Conservation (phyloP, 129 eudicot species). For the Arctium minus region DNA sequence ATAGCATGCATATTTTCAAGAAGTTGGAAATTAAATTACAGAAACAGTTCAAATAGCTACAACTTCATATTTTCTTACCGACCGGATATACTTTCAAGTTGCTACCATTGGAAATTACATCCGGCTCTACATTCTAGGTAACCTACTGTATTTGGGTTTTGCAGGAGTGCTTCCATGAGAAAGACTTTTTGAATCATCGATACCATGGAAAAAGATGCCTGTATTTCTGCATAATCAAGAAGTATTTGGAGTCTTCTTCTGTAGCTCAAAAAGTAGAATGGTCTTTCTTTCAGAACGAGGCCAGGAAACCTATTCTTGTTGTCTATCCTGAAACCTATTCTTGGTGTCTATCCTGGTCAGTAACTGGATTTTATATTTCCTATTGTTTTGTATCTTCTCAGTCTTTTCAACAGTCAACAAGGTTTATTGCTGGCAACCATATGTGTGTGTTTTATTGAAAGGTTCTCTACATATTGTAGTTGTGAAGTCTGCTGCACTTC, state of each 20-base stretch:
- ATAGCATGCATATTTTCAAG: no score
- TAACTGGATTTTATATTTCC: not conserved
- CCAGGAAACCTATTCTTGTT: conserved; percentile 83
- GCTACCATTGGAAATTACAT: not conserved
- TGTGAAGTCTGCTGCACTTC: conserved; percentile 36
- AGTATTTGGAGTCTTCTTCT: conserved; percentile 56
- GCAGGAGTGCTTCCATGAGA: conserved; percentile 92
- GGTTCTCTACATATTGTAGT: conserved; percentile 35
- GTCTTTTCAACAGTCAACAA: not conserved
- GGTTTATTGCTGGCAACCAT: not conserved
- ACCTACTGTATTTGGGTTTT: not conserved
- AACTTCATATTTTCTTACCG: no score
- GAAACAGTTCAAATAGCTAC: no score
- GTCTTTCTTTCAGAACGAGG: conserved; percentile 83
- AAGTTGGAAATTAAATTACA: no score
- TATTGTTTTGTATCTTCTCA: not conserved
- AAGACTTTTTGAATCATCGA: conserved; percentile 84
- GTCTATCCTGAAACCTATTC: no score
- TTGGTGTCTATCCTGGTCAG: conserved; percentile 83
- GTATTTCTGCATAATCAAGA: conserved; percentile 78
- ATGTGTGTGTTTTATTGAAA: not conserved
- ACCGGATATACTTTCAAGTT: no score
- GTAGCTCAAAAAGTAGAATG: conserved; percentile 49
- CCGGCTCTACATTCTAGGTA: not conserved
- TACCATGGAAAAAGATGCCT: conserved; percentile 95